Percentiles rank a stretch among this genome's conserved stretches.
These are phyloP conservation scores for Collybia nuda DNA, from an alignment of 768 basidiomycete genomes.

Conservation along the genomic window DNA sequence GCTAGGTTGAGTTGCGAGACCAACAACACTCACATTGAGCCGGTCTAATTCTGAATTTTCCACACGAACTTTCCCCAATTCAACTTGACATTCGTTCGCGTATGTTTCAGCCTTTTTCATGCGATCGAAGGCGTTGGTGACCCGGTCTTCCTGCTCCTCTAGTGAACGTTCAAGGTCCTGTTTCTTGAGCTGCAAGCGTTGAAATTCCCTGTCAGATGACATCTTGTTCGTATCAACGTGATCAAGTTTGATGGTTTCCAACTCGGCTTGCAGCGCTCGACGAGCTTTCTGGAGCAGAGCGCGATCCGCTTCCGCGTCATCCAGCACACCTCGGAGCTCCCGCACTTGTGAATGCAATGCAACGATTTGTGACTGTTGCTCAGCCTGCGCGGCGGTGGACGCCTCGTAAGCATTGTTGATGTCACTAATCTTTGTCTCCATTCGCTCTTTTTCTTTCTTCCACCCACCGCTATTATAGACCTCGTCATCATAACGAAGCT, in stretches of 20 bases:
- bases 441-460: constrained; percentile 86
- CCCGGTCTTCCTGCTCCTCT: constrained; percentile 77
- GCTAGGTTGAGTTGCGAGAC: constrained; percentile 4
- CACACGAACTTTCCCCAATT: constrained; percentile 73
- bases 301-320: constrained; percentile 84
- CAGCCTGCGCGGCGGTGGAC: constrained; percentile 67
- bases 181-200: constrained; percentile 75
- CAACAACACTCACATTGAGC: constrained; percentile 54
- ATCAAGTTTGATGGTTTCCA: constrained; percentile 79
- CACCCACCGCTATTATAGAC: constrained; percentile 75
- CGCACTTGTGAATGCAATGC: constrained; percentile 84
- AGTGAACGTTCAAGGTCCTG: constrained; percentile 78
- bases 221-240: constrained; percentile 68
- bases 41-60: constrained; percentile 83
- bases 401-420: constrained; percentile 75
- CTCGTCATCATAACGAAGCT: constrained; percentile 75
- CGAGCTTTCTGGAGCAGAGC: constrained; percentile 80
- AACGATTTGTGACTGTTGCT: constrained; percentile 84
- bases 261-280: constrained; percentile 73
- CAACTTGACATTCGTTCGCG: constrained; percentile 73
- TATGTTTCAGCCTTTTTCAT: constrained; percentile 81
- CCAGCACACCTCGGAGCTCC: constrained; percentile 75
- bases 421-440: constrained; percentile 81
- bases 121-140: constrained; percentile 67
- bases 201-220: constrained; percentile 71